Base-by-base conservation (phyloP, 1,284 basidiomycete genomes). In the Microstroma glucosiphilum region DNA sequence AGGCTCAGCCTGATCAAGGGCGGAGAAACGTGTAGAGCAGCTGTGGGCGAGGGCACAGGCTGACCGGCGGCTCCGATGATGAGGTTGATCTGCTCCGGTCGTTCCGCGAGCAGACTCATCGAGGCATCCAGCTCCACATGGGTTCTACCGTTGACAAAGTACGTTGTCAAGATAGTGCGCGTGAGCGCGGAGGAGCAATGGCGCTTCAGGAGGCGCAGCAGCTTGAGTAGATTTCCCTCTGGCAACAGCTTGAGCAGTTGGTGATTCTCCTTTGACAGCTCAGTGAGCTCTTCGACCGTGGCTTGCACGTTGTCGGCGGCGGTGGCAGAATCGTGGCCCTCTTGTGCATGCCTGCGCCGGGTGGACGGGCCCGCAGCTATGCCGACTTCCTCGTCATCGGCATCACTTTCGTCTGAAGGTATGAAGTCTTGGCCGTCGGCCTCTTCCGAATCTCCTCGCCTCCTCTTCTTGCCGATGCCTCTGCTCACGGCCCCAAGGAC, bases 121-220 rank as follows among this genome's bases (percentile, higher is more conserved):
- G 21, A 21, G n/a, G 51, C 51, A 25, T 54, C 17, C 17, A 54
- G 25, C 51, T 54, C 51, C 6, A 54, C 21, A 21, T 54, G 21
- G 51, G 51, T 23, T 23, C 51, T 21, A 21, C 51, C 51, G n/a
- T 19, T 25, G 51, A 54, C 21, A 25, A 54, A 54, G 51, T 54
- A 54, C 21, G 51, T 54, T 7, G 17, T 25, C 51, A 54, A 25
- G 51, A 54, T 26, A 25, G 19, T 21, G 51, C 51, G 51, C 6
- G 51, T 54, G 6, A 54, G 51, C 8, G 51, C 51, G 26, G 17
- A 19, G 51, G 51, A 25, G 51, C 51, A 23, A 26, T 54, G 51
- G 2, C 21, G 19, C 21, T 26, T 19, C 2, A 54, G 21, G 6
- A 54, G 51, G 17, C 51, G 51, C 21, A 54, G 51, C 13, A 54